Evolutionary conservation across 192 early-diverging fungal genomes (phyloP), one percentile per base, ranked within the genome.

Genomic region (Coemansia sp.): DNA sequence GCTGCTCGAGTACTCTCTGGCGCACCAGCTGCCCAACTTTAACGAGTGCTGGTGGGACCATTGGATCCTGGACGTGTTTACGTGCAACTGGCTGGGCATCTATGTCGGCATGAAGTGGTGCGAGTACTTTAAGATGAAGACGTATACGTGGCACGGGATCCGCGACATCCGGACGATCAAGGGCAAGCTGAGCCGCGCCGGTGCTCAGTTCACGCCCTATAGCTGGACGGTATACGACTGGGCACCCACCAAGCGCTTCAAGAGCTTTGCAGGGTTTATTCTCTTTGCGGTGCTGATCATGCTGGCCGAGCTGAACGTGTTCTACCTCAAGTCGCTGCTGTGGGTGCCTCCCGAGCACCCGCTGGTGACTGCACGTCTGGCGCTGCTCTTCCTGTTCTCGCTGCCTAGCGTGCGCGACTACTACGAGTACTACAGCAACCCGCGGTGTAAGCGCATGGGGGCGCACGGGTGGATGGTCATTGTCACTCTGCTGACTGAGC

Each of bases 1-100:
- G 70, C 74, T 95, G 23, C 83, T 91, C 80, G 95, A 98, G 60
- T 98, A 98, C 72, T 89, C 92, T 42, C 78, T 98, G 36, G 81
- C 87, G 50, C 93, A 98, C 72, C 95, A 95, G 64, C 79, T 98
- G 60, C 87, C 89, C 44, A 98, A 98, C 71, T 98, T 98, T 79
- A 88, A 89, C 47, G 95, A 98, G 80, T 98, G 95, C 65, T 98
- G 93, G 93, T 98, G 93, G 93, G 92, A 98, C 79, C 92, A 98
- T 69, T 97, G 94, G 94, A 85, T 97, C 45, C 62, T 97, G 46
- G 94, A 97, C 76, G 91, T 97, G 14, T 64, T 94, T 11, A 46
- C 86, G 5, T 92, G 93, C 65, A 98, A 98, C 60, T 98, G 95
- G 95, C 60, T 84, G 11, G 95, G 95, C 22, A 89, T 90, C 55